Evolutionary conservation across 176 grass and related monocot genomes (phyloP), one percentile per base, ranked within the genome.

Genomic region (Melocanna baccifera): DNA sequence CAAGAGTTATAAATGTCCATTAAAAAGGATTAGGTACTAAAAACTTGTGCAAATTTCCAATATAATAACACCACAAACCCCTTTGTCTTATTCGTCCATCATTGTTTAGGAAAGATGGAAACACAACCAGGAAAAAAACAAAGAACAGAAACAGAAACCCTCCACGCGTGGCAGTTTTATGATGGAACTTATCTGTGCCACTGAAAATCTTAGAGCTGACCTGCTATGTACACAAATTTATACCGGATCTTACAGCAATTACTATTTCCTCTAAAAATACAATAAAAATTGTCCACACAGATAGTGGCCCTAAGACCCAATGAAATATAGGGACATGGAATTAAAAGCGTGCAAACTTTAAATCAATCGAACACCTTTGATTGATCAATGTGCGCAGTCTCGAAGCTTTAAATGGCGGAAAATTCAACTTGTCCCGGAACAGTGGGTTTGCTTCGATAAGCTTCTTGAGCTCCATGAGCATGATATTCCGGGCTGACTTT

Each of bases 391-490:
- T 99, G 16, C 97, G 97, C 71, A 99, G 76, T 53, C 97, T 91
- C 2, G 97, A 99, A 78, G 91, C 88, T 86, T 99, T 99, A 83
- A 99, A 99, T 73, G 93, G 83, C 26, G 97, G 97, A 65, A 99
- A 99, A 87, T 91, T 89, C 51, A 99, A 86, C 84, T 99, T 99
- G 84, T 99, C 97, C 37, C 97, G 91, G 71, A 99, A 99, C 28
- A 99, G 62, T 46, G 97, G 96, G 76, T 99, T 99, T 2, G 93
- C 96, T 75, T 99, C 96, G 1, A 99, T 99, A 37, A 99, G 88
- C 86, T 99, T 99, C 75, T 99, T 99, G 62, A 99, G 91, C 81
- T 99, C 96, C 87, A 99, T 78, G 19, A 99, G 93, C 96, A 99
- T 99, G 84, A 99, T 99, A 81, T 92, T 99, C 37, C 96, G 89